Percentiles rank a stretch among this genome's conserved stretches.
Conservation (phyloP, 768 basidiomycete species). For the Russula virescens region DNA sequence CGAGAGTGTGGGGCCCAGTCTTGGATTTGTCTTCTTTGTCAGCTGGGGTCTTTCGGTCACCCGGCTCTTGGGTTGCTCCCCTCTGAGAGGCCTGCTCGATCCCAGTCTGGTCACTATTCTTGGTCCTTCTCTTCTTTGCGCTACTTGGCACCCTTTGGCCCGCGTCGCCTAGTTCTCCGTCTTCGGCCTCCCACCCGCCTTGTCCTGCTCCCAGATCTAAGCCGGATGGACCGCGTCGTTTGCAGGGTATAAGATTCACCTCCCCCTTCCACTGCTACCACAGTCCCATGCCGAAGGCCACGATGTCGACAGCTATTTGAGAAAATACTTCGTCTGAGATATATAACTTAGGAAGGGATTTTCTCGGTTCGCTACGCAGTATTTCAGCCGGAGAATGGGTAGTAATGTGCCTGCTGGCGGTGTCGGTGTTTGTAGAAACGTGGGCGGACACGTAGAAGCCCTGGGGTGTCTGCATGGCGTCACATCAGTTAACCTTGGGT, state of each 20-base stretch:
- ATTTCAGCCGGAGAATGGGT: background rate
- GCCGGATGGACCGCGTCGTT: background rate
- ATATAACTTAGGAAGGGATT: background rate
- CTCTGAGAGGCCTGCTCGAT: background rate
- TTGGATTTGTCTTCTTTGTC: background rate
- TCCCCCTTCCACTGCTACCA: too few species aligned
- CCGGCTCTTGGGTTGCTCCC: background rate
- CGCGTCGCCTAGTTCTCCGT: too few species aligned
- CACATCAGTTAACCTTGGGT: background rate
- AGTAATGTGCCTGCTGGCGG: background rate
- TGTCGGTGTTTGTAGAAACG: background rate
- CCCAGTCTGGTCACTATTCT: background rate
- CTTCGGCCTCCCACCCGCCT: background rate
- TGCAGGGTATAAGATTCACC: background rate
- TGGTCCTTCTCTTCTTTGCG: background rate
- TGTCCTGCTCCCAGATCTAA: background rate
- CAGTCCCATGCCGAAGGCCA: background rate
- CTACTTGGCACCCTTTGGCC: too few species aligned
- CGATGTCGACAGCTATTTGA: too few species aligned
- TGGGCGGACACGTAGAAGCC: background rate
- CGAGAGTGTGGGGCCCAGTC: background rate
- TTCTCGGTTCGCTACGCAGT: too few species aligned
- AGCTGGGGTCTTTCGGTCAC: background rate
- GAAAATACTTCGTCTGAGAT: background rate
- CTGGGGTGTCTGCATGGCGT: background rate